phyloP scores from a whole-genome alignment of 2,329 filamentous ascomycete species.

The Juglanconis oblonga region DNA sequence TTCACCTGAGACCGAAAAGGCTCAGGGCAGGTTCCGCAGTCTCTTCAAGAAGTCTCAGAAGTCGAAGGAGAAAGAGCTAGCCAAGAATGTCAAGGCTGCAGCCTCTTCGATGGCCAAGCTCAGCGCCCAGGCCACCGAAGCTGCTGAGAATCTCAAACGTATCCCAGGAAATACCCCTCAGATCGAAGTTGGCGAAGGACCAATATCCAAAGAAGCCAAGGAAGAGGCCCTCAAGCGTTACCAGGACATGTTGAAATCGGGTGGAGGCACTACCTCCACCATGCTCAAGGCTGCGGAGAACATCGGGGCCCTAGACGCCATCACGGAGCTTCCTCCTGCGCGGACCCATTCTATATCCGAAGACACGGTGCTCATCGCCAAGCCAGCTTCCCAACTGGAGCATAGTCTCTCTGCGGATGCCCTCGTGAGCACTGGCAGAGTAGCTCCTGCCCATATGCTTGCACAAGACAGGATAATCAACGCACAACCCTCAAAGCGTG shows the following conservation, averaged over 20 bases:
- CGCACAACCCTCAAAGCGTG: neutral
- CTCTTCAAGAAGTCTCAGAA: neutral
- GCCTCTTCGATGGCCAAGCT: neutral
- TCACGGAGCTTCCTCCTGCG: constrained; percentile 6
- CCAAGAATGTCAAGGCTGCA: neutral
- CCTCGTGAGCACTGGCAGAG: neutral
- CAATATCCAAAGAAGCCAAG: neutral
- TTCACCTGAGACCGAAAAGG: neutral
- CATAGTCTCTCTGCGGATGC: constrained; percentile 4
- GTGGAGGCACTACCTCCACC: neutral
- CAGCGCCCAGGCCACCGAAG: neutral
- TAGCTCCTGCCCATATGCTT: neutral
- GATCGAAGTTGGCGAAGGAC: neutral
- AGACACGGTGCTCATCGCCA: constrained; percentile 5
- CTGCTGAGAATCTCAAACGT: neutral
- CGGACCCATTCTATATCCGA: constrained; percentile 10
- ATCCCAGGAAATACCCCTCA: neutral
- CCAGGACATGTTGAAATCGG: neutral
- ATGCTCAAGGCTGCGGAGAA: neutral
- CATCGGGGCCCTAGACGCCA: neutral
- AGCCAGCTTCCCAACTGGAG: neutral
- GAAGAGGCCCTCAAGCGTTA: neutral
- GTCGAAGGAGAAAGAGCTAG: neutral
- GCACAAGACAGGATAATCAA: constrained; percentile 9
- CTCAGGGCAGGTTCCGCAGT: neutral